Conservation (phyloP, 192 early-diverging fungal species). For the Podochytrium sp. region DNA sequence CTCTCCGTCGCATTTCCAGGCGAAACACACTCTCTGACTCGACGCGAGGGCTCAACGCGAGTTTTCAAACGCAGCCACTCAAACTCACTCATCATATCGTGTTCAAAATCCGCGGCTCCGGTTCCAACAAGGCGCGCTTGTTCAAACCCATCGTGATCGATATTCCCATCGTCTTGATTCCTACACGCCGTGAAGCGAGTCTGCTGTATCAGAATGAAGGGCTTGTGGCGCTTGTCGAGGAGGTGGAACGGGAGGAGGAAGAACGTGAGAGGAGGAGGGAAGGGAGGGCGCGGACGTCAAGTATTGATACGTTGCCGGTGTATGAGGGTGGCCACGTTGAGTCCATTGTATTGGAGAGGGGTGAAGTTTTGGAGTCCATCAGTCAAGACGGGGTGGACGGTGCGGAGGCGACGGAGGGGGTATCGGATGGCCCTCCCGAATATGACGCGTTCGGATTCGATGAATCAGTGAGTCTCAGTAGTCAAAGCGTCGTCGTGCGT, state of each 20-base stretch:
- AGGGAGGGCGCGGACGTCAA: neutral
- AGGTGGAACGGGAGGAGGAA: constrained; percentile 32
- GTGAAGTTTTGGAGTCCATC: neutral
- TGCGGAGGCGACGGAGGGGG: neutral
- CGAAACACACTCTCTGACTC: neutral
- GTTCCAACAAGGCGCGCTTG: neutral
- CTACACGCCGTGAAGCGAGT: neutral
- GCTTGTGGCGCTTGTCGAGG: constrained; percentile 26
- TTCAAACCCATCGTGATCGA: neutral
- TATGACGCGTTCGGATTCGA: neutral
- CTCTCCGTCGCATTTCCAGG: neutral
- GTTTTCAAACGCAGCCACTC: constrained; percentile 16
- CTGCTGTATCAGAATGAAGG: constrained; percentile 12
- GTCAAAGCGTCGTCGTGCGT: no score
- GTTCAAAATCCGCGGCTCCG: neutral
- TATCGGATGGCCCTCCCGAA: neutral
- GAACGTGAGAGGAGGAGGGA: constrained; percentile 2
- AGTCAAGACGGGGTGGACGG: neutral
- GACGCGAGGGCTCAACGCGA: constrained; percentile 23
- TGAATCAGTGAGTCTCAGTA: no score
- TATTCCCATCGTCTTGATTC: constrained; percentile 13
- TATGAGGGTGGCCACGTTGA: constrained; percentile 1
- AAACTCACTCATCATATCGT: constrained; percentile 18
- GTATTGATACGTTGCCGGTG: constrained; percentile 30
- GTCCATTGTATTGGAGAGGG: neutral